phyloP scores from a whole-genome alignment of 1,139 yeast genomes.

The Pneumocystis sp. region DNA sequence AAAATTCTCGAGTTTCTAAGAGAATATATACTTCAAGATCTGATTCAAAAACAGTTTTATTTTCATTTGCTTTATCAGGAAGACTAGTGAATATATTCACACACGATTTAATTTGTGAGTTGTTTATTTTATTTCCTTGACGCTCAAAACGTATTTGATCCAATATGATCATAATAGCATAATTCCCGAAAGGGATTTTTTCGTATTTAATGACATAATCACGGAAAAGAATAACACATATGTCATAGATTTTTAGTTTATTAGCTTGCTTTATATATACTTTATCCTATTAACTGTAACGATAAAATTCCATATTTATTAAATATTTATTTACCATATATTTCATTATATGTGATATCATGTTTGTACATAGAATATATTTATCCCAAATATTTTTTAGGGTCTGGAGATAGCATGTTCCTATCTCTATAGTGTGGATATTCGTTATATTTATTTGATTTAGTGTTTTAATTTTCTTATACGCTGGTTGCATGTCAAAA shows the following conservation, averaged over 20 bases:
- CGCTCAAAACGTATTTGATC: constrained; percentile 47
- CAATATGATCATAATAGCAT: constrained; percentile 37
- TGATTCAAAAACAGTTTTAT: constrained; percentile 39
- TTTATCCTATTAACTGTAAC: constrained; percentile 30
- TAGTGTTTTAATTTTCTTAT: not conserved
- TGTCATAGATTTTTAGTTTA: constrained; percentile 54
- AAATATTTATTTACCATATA: constrained; percentile 33
- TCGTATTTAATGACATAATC: constrained; percentile 31
- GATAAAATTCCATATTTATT: not conserved
- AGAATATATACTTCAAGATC: constrained; percentile 56
- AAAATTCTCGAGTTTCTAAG: constrained; percentile 41
- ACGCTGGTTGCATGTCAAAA: constrained; percentile 3
- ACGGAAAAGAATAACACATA: constrained; percentile 51
- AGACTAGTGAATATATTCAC: constrained; percentile 59
- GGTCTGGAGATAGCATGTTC: constrained; percentile 29
- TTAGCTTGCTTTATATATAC: constrained; percentile 68
- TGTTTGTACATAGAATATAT: constrained; percentile 58
- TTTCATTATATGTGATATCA: constrained; percentile 76
- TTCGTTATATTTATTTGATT: constrained; percentile 9
- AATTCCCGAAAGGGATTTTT: constrained; percentile 37
- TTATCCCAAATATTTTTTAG: constrained; percentile 55
- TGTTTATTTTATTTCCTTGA: constrained; percentile 45
- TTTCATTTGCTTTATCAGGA: constrained; percentile 27
- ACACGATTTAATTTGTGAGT: constrained; percentile 43
- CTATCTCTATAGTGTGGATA: constrained; percentile 3